These are phyloP conservation scores for Aphanocladium album DNA, from an alignment of 2,329 filamentous ascomycete genomes.

Conservation along the genomic window DNA sequence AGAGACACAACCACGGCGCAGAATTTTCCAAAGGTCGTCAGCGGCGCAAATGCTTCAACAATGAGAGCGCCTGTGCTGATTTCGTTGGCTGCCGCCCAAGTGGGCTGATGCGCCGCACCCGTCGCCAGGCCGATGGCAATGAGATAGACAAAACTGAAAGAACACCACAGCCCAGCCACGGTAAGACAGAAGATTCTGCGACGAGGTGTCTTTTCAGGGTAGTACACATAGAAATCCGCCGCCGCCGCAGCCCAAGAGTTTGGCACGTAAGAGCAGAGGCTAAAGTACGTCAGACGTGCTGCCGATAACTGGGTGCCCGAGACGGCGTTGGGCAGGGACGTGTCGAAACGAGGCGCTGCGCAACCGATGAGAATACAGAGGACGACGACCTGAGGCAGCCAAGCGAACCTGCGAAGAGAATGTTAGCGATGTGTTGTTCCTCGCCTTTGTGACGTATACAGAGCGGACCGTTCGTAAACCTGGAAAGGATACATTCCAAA, in stretches of 20 bases:
- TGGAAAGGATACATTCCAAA: constrained; percentile 55
- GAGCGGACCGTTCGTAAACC: constrained; percentile 55
- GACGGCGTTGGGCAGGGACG: constrained; percentile 55
- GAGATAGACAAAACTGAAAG: constrained; percentile 65
- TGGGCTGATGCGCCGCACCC: constrained; percentile 43
- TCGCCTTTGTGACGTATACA: neutral
- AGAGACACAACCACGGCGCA: constrained; percentile 51
- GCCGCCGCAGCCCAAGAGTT: constrained; percentile 64
- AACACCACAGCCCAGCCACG: constrained; percentile 57
- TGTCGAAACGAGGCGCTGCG: constrained; percentile 55
- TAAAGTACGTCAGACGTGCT: constrained; percentile 59
- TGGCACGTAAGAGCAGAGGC: constrained; percentile 53
- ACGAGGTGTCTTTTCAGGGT: constrained; percentile 56
- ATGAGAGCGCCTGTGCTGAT: constrained; percentile 51
- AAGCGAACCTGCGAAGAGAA: constrained; percentile 24
- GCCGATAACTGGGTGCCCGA: constrained; percentile 62
- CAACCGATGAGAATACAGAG: constrained; percentile 69
- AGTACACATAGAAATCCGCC: constrained; percentile 77
- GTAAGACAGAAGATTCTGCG: constrained; percentile 64
- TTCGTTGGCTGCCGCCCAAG: constrained; percentile 48
- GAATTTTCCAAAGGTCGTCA: constrained; percentile 52
- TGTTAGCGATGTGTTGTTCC: neutral
- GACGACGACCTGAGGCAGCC: constrained; percentile 65
- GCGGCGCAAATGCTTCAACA: constrained; percentile 48
- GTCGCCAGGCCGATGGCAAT: constrained; percentile 48